Conservation (phyloP, 2,329 filamentous ascomycete species). For the Epichloe festucae region DNA sequence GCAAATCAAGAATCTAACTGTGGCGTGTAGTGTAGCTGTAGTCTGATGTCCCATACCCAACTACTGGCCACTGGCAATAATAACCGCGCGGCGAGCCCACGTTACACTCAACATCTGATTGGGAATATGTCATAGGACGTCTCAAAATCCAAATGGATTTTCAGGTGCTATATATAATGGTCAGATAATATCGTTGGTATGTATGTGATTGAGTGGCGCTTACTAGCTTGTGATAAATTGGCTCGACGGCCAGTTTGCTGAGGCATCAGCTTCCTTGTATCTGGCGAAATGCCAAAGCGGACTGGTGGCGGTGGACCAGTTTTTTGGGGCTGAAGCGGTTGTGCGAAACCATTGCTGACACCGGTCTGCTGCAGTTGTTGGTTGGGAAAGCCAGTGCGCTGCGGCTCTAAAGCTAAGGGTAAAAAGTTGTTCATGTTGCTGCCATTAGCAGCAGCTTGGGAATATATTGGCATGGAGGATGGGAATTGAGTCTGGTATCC, state of each 20-base stretch:
- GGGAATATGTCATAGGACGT: not conserved
- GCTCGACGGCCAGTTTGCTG: constrained; percentile 84
- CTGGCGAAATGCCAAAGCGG: constrained; percentile 67
- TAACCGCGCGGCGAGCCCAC: not conserved
- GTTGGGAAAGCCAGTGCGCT: constrained; percentile 39
- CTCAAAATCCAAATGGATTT: constrained; percentile 40
- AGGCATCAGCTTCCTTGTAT: constrained; percentile 63
- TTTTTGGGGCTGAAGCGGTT: constrained; percentile 32
- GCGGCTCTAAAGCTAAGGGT: constrained; percentile 46
- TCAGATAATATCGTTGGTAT: not conserved
- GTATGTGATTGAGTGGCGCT: constrained; percentile 25
- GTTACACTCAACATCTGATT: not conserved
- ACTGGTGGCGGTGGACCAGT: constrained; percentile 68
- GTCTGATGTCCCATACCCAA: not conserved
- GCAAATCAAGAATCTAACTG: not conserved
- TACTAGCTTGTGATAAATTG: constrained; percentile 90
- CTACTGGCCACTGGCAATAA: not conserved
- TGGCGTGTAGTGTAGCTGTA: not conserved
- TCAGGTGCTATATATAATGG: constrained; percentile 28
- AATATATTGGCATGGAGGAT: constrained; percentile 27
- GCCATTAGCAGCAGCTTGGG: constrained; percentile 25
- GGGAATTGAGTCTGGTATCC: constrained; percentile 39
- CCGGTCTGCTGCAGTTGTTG: constrained; percentile 37
- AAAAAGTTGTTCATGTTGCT: constrained; percentile 44
- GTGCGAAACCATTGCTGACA: constrained; percentile 39